Evolutionary conservation across 1,139 yeast genomes (phyloP).

Genomic region (Hyphopichia pseudoburtonii): DNA sequence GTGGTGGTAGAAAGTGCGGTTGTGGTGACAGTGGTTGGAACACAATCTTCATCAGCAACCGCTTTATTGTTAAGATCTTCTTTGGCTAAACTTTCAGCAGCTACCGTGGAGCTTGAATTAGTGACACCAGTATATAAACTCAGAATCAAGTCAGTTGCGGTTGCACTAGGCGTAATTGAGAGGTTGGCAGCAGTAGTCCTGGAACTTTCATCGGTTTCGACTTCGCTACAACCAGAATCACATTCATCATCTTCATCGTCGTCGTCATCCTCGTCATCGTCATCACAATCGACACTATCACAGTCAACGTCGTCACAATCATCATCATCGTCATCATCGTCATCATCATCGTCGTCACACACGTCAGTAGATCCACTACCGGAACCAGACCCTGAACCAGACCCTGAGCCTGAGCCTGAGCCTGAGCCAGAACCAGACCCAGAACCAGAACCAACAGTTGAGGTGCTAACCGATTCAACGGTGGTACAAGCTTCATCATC

Average conservation of each 20-base stretch:
- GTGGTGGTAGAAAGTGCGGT: conserved; percentile 6
- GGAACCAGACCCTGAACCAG: conserved; percentile 3
- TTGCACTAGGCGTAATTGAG: not conserved
- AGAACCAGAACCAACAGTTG: not conserved
- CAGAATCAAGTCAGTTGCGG: too few relatives aligned
- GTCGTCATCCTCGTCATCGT: conserved; percentile 10
- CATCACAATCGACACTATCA: conserved; percentile 7
- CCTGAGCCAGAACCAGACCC: conserved; percentile 5
- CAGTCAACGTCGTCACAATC: conserved; percentile 4
- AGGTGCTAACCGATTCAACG: not conserved
- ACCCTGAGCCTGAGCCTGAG: conserved; percentile 1
- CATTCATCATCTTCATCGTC: not conserved
- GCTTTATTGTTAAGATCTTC: too few relatives aligned
- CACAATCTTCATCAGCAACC: conserved; percentile 6
- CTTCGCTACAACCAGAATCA: conserved; percentile 4
- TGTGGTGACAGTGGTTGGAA: conserved; percentile 8
- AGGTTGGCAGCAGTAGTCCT: not conserved
- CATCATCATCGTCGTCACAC: conserved; percentile 1
- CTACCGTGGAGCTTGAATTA: not conserved
- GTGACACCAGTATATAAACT: too few relatives aligned
- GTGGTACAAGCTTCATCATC: conserved; percentile 2
- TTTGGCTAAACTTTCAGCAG: too few relatives aligned
- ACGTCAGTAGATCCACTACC: too few relatives aligned
- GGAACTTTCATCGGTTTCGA: conserved; percentile 1
- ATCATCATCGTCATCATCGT: not conserved